Evolutionary conservation across 257 asterid species (phyloP), one percentile per base, ranked within the genome.

Genomic region (Solanum habrochaites): DNA sequence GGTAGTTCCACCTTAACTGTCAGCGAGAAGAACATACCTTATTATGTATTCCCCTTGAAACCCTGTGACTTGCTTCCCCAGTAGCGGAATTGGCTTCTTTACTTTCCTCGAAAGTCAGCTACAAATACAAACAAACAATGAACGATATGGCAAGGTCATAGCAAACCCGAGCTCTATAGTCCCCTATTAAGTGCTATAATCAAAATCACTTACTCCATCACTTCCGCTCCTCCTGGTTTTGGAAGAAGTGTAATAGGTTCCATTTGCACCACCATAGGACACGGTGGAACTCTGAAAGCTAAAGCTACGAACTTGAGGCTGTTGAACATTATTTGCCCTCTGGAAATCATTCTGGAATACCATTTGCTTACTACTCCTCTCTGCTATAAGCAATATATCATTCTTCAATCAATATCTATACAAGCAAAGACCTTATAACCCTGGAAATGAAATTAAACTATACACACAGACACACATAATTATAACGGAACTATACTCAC

Each of bases 51-150:
- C 96, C 99, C 91, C 91, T 92, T 0, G 94, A 88, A 82, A 96
- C 88, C 91, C 90, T 94, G 89, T 97, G 99, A 83, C 90, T 82
- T 75, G 99, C 99, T 93, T 91, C 93, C 85, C 98, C 90, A 90
- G 97, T 94, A 62, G 96, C 87, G 70, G 99, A 93, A 92, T 96
- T 88, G 85, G 99, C 99, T 90, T 97, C 98, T 93, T 93, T 97
- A 83, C 87, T 88, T 90, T 97, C 99, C 85, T 97, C 99, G 83
- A 93, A 93, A 49, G 93, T 89, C 90, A 96, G 87, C 99, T 97
- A 88, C 39, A 86, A 71, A 87, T 85, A 29, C 49, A 27, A 42
- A 71, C 66, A 88, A 82, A 88, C 67, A 47, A 72, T 13, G 87
- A 75, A 25, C 85, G 90, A 86, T 49, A 29, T 29, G 29, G 85